phyloP scores from a whole-genome alignment of 2,329 filamentous ascomycete genomes.

The Verticillium klebahnii region DNA sequence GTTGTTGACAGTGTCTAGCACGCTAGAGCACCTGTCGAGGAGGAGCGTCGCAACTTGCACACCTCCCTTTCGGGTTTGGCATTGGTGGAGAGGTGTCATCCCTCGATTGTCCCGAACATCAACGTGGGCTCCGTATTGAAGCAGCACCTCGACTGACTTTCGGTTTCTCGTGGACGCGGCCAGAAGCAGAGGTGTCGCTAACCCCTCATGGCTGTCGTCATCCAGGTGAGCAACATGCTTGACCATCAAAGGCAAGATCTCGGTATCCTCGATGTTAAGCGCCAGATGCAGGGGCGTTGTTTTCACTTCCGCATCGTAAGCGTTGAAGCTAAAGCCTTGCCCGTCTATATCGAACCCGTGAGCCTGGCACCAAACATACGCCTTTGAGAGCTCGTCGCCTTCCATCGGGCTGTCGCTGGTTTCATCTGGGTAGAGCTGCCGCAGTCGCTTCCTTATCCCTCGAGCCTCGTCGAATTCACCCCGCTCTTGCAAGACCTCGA shows the following conservation, averaged over 20 bases:
- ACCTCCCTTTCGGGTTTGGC: slow-evolving; percentile 18
- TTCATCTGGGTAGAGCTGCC: slow-evolving; percentile 6
- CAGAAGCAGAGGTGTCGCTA: slow-evolving; percentile 21
- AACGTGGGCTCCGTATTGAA: slow-evolving; percentile 17
- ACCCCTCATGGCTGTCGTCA: slow-evolving; percentile 12
- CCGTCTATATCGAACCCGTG: slow-evolving; percentile 20
- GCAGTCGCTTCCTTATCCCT: slow-evolving; percentile 19
- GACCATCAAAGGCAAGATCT: slow-evolving; percentile 20
- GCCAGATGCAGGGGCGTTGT: slow-evolving; percentile 21
- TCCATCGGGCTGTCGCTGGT: slow-evolving; percentile 3
- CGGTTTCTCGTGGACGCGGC: slow-evolving; percentile 24
- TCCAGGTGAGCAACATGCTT: slow-evolving; percentile 15
- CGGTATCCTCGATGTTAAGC: slow-evolving; percentile 16
- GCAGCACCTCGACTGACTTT: slow-evolving; percentile 19
- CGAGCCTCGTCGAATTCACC: slow-evolving; percentile 20
- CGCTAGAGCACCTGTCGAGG: slow-evolving; percentile 11
- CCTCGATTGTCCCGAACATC: slow-evolving; percentile 18
- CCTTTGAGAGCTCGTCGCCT: slow-evolving; percentile 7
- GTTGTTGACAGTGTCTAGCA: slow-evolving; percentile 16
- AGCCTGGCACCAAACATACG: slow-evolving; percentile 20
- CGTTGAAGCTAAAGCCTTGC: slow-evolving; percentile 18
- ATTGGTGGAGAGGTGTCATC: slow-evolving; percentile 20
- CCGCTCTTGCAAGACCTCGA: slow-evolving; percentile 15
- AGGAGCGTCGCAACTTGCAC: slow-evolving; percentile 18
- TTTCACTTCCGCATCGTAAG: slow-evolving; percentile 12